A percentile compares a stretch with the other conserved stretches of the same genome.
Evolutionary conservation across 192 early-diverging fungal genomes (phyloP).

Genomic region (Entomortierella chlamydospora): DNA sequence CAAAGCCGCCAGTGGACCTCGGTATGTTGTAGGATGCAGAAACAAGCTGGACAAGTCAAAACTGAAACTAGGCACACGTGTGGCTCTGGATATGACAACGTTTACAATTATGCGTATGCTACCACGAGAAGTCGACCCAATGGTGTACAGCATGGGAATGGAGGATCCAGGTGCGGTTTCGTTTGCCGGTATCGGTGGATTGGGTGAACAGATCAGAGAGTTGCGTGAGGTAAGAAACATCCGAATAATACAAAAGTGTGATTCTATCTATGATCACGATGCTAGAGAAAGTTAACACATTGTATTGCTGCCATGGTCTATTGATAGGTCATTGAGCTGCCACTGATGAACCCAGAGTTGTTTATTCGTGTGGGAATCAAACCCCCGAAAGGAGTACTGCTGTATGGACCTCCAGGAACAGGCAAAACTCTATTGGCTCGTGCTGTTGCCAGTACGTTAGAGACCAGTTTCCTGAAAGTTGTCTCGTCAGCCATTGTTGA

Average conservation of each 20-base stretch:
- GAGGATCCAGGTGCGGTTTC: constrained; percentile 95
- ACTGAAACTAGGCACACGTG: constrained; percentile 95
- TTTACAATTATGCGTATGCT: constrained; percentile 99
- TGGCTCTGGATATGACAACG: constrained; percentile 99
- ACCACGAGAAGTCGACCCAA: constrained; percentile 97
- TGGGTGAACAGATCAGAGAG: constrained; percentile 97
- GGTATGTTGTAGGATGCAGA: constrained; percentile 98
- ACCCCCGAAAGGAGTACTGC: constrained; percentile 97
- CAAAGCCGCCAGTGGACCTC: constrained; percentile 95
- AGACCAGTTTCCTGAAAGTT: constrained; percentile 99
- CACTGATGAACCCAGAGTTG: constrained; percentile 98
- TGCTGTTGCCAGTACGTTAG: constrained; percentile 96
- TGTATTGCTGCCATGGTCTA: no score
- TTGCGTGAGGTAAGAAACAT: constrained; percentile 76
- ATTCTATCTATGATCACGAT: no score
- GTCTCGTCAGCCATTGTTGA: constrained; percentile 99
- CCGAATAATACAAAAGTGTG: no score
- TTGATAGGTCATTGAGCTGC: constrained; percentile 92
- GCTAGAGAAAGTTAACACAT: no score
- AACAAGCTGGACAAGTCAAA: constrained; percentile 95
- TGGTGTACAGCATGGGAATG: constrained; percentile 99
- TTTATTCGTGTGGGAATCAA: constrained; percentile 98
- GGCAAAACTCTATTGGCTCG: constrained; percentile 98
- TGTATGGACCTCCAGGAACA: constrained; percentile 98
- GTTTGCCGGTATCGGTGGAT: constrained; percentile 98